These are phyloP conservation scores for Pulveroboletus ravenelii DNA, from an alignment of 768 basidiomycete species.

Conservation along the genomic window DNA sequence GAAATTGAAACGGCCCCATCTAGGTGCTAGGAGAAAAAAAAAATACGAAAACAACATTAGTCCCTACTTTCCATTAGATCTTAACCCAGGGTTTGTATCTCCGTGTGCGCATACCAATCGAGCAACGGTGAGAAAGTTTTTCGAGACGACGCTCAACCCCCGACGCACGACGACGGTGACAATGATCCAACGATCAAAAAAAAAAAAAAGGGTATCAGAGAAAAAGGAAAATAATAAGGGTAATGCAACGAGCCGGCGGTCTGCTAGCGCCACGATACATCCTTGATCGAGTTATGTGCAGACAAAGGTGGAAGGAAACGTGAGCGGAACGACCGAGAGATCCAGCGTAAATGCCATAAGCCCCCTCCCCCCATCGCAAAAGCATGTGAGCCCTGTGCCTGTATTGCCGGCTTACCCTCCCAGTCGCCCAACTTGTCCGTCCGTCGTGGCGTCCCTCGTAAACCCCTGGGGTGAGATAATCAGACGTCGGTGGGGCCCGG, in stretches of 20 bases:
- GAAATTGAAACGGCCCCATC: too few species aligned
- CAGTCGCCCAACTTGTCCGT: background rate
- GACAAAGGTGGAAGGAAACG: background rate
- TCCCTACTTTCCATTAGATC: background rate
- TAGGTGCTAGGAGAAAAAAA: background rate
- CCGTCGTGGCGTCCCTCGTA: slow-evolving; percentile 16
- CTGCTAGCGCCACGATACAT: slow-evolving; percentile 1
- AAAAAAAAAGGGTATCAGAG: background rate
- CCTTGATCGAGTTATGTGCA: slow-evolving; percentile 4
- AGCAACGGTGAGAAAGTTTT: background rate
- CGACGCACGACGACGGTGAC: background rate
- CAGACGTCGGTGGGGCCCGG: background rate
- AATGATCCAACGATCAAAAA: background rate
- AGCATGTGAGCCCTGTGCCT: slow-evolving; percentile 5
- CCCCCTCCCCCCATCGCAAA: slow-evolving; percentile 2
- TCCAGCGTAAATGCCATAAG: slow-evolving; percentile 12
- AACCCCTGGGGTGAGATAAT: background rate
- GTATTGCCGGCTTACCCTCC: background rate
- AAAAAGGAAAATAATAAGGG: too few species aligned
- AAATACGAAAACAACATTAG: background rate
- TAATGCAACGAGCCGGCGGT: slow-evolving; percentile 8
- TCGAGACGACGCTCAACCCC: background rate
- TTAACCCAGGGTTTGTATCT: background rate
- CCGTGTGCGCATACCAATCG: background rate
- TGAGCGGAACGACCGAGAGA: background rate